These are phyloP conservation scores for Coemansia sp. DNA, from an alignment of 192 early-diverging fungal species.

Conservation along the genomic window DNA sequence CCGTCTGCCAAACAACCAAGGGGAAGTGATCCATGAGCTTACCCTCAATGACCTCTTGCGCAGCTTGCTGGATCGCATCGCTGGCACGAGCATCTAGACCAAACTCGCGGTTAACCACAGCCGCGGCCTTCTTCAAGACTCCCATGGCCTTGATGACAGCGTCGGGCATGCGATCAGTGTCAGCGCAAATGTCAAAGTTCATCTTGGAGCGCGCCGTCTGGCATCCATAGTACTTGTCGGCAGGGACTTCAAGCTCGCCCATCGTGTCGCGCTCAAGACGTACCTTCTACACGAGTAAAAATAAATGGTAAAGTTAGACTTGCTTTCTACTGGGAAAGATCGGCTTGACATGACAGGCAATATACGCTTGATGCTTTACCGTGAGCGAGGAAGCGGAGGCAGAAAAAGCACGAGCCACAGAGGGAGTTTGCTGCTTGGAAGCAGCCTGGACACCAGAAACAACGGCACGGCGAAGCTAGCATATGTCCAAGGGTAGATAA, in stretches of 20 bases:
- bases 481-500: constrained; percentile 4
- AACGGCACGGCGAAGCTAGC: constrained; percentile 50
- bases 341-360: not conserved
- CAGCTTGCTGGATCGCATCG: constrained; percentile 85
- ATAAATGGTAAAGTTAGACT: not conserved
- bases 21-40: constrained; percentile 96
- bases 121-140: constrained; percentile 93
- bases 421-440: constrained; percentile 21
- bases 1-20: constrained; percentile 98
- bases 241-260: constrained; percentile 92
- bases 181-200: constrained; percentile 98
- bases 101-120: constrained; percentile 90
- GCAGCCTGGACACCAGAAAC: constrained; percentile 33
- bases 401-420: constrained; percentile 49
- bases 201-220: constrained; percentile 95
- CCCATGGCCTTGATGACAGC: constrained; percentile 95
- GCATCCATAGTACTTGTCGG: constrained; percentile 96
- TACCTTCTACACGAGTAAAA: constrained; percentile 39
- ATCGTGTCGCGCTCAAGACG: constrained; percentile 87
- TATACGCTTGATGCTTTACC: constrained; percentile 33
- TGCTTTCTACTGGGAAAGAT: too few relatives aligned
- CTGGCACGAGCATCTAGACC: constrained; percentile 82
- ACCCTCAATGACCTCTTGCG: constrained; percentile 91
- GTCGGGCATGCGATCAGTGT: constrained; percentile 91
- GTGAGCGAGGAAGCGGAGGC: constrained; percentile 35